phyloP scores from a whole-genome alignment of 1,284 basidiomycete species.

The Caloboletus inedulis region DNA sequence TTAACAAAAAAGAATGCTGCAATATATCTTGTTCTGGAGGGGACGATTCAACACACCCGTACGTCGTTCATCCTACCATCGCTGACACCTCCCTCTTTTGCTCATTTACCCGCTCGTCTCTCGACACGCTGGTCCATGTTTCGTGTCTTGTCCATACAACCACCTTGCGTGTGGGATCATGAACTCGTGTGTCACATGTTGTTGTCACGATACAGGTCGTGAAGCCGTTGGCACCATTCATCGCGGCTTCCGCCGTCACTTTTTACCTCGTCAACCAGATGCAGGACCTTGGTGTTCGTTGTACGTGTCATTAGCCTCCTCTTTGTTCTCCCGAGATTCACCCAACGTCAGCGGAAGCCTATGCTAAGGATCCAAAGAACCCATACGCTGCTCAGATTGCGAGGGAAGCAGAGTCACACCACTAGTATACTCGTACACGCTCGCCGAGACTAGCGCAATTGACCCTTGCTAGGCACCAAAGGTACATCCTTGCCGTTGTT shows the following conservation, averaged over 20 bases:
- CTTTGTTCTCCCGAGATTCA: background rate
- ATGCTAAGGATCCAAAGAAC: constrained; percentile 72
- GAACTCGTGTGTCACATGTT: background rate
- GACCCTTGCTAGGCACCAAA: constrained; percentile 1
- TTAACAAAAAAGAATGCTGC: constrained; percentile 15
- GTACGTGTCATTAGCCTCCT: constrained; percentile 44
- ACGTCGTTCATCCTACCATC: constrained; percentile 6
- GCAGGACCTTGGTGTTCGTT: constrained; percentile 63
- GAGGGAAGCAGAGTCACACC: constrained; percentile 35
- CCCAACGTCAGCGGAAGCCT: constrained; percentile 51
- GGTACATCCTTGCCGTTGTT: constrained; percentile 3
- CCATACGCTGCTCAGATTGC: constrained; percentile 76
- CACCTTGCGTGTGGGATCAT: no score
- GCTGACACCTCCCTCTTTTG: background rate
- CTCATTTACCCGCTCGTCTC: background rate
- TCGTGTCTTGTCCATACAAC: background rate
- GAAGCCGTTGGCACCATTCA: constrained; percentile 75
- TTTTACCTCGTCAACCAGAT: constrained; percentile 62
- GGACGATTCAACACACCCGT: constrained; percentile 31
- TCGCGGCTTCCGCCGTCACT: constrained; percentile 59
- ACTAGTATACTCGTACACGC: constrained; percentile 18
- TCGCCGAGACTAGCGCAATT: background rate
- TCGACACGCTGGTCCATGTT: background rate
- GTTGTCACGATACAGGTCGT: constrained; percentile 49
- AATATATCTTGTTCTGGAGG: constrained; percentile 29